Percentiles rank a stretch among this genome's conserved stretches.
These are phyloP conservation scores for Xylariaceae sp. DNA, from an alignment of 2,329 filamentous ascomycete genomes.

Conservation along the genomic window DNA sequence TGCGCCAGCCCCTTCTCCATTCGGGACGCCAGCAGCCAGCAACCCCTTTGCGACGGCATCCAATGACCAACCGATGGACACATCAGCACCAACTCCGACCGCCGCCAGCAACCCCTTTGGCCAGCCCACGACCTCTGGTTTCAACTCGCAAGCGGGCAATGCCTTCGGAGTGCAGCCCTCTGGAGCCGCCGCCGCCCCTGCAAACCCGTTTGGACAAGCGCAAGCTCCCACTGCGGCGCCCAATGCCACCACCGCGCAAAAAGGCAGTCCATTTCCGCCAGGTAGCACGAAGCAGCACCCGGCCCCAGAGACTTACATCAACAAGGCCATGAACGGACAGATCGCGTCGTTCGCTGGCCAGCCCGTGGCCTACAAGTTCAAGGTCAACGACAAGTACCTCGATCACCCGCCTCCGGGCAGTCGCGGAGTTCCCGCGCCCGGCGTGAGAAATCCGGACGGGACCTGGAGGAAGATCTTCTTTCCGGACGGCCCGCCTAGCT, in stretches of 20 bases:
- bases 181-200: constrained; percentile 5
- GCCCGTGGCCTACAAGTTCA: constrained; percentile 49
- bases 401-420: constrained; percentile 7
- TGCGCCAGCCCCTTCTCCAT: constrained; percentile 16
- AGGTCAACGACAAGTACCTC: constrained; percentile 16
- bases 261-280: constrained; percentile 34
- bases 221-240: constrained; percentile 9
- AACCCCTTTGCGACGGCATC: constrained; percentile 17
- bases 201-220: constrained; percentile 18
- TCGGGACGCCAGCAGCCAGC: constrained; percentile 13
- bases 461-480: constrained; percentile 63
- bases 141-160: constrained; percentile 11
- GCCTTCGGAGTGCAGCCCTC: constrained; percentile 23
- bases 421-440: constrained; percentile 28
- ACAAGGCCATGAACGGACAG: constrained; percentile 33
- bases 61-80: constrained; percentile 1
- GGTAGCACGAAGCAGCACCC: constrained; percentile 38
- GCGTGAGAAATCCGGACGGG: constrained; percentile 43
- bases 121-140: constrained; percentile 3
- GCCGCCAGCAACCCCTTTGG: constrained; percentile 23
- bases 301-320: constrained; percentile 34
- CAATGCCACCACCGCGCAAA: too few species aligned
- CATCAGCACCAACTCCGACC: constrained; percentile 2
- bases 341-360: constrained; percentile 57
- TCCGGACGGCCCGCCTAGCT: constrained; percentile 59